Conservation (phyloP, 805 yeast genomes). For the Candida bentonensis region DNA sequence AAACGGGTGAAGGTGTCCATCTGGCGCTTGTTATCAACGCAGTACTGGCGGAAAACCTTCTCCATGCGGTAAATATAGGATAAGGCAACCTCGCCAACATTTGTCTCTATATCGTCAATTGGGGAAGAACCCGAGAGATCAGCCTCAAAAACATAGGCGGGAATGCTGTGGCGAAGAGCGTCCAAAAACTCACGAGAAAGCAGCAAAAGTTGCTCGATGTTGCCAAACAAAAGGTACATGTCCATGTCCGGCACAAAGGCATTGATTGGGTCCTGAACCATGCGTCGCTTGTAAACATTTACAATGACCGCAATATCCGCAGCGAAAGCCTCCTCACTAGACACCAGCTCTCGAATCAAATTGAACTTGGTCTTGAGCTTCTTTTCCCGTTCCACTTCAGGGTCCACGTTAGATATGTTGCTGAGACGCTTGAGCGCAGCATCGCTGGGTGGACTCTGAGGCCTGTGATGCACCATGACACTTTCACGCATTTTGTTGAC, state of each 20-base stretch:
- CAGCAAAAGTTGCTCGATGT: conserved; percentile 20
- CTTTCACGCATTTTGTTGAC: not conserved
- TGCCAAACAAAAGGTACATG: conserved; percentile 17
- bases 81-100: conserved; percentile 20
- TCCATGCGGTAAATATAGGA: conserved; percentile 20
- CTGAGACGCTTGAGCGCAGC: not conserved
- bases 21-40: conserved; percentile 18
- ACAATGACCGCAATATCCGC: conserved; percentile 24
- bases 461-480: not conserved
- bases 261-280: conserved; percentile 11
- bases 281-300: conserved; percentile 17
- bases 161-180: conserved; percentile 15
- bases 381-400: not conserved
- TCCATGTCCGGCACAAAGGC: conserved; percentile 17
- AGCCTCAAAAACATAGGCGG: conserved; percentile 17
- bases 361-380: conserved; percentile 12
- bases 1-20: conserved; percentile 15
- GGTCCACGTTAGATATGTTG: not conserved
- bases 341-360: conserved; percentile 23
- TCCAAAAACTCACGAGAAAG: conserved; percentile 19
- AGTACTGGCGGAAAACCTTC: conserved; percentile 20
- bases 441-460: not conserved
- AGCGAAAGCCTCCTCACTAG: conserved; percentile 24
- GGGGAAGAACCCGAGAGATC: conserved; percentile 8
- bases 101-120: conserved; percentile 12